Conservation (phyloP, 495 filamentous ascomycete species). For the Lepidopterella palustris region DNA sequence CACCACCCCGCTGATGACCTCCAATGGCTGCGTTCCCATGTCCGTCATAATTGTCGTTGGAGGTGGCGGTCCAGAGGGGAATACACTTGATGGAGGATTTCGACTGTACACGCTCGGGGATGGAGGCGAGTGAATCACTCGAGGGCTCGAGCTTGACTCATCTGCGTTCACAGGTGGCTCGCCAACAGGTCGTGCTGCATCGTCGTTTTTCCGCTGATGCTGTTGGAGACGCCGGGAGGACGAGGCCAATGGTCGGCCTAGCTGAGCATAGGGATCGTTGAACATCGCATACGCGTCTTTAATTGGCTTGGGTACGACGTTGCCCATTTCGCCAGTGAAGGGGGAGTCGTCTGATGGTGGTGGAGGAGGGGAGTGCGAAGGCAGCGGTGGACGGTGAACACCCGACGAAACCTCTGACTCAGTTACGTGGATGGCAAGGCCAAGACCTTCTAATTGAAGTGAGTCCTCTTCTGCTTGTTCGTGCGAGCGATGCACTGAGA, state of each 20-base stretch:
- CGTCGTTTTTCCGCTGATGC: too few relatives aligned
- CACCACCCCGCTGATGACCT: too few relatives aligned
- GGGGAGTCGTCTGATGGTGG: not conserved
- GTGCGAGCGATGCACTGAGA: conserved; percentile 4
- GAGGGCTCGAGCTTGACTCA: conserved; percentile 1
- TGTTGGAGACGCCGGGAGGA: too few relatives aligned
- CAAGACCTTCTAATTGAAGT: conserved; percentile 32
- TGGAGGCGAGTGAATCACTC: conserved; percentile 17
- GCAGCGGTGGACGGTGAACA: not conserved
- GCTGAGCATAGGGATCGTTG: too few relatives aligned
- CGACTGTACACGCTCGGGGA: conserved; percentile 38
- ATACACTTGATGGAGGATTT: conserved; percentile 37
- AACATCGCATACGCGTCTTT: too few relatives aligned
- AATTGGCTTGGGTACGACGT: too few relatives aligned
- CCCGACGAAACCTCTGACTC: not conserved
- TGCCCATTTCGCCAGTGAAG: not conserved
- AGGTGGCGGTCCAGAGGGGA: conserved; percentile 13
- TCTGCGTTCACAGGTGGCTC: conserved; percentile 3
- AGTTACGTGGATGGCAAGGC: conserved; percentile 35
- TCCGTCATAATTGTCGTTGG: not conserved
- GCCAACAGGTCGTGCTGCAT: not conserved
- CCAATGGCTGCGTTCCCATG: too few relatives aligned
- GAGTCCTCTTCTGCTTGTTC: not conserved
- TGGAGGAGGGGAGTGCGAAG: conserved; percentile 19
- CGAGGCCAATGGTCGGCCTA: too few relatives aligned